Evolutionary conservation across 768 basidiomycete species (phyloP), one percentile per base, ranked within the genome.

Genomic region (Tulasnella calospora): DNA sequence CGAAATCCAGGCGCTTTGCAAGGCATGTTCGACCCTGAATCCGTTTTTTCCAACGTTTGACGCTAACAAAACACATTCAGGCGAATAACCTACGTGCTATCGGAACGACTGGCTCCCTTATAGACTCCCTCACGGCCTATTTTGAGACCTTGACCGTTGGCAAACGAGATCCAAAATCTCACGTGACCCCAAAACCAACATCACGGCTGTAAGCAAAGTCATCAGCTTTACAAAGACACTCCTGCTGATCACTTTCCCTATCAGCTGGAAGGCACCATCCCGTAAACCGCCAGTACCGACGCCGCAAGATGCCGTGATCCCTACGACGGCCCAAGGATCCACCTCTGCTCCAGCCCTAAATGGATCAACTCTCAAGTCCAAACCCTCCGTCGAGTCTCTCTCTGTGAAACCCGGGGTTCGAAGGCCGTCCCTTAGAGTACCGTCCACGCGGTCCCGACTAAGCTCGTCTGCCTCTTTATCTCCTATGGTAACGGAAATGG

Each of bases 1-100:
- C 10, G 61, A 67, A 67, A 67, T 67, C 33, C 61, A 67, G 33
- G 61, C 61, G 13, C 61, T 67, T 27, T 67, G 61, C 61, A 67
- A 67, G 61, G 61, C 30, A 33, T 67, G 61, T 67, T 67, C 61
- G 61, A 67, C 61, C 61, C 61, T 67, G 61, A 30, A 67, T 67
- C 19, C 61, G 30, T 27, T 67, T 67, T 67, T 67, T 67, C 61
- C 5, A 35, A 23, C 17, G 61, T 67, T 27, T 35, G 35, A 35
- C 6, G 51, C n/a, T 51, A 23, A 51, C 27, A 13, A 67, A n/a
- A 33, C n/a, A 35, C 35, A 0, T 35, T 27, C 61, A 67, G 61
- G 61, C 61, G 30, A 67, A 67, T 12, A 67, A 67, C 33, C 61
- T 67, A 10, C 61, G 61, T 17, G 61, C 61, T 13, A 67, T 67